Evolutionary conservation across 805 yeast genomes (phyloP).

Genomic region (Starmerella cellae): DNA sequence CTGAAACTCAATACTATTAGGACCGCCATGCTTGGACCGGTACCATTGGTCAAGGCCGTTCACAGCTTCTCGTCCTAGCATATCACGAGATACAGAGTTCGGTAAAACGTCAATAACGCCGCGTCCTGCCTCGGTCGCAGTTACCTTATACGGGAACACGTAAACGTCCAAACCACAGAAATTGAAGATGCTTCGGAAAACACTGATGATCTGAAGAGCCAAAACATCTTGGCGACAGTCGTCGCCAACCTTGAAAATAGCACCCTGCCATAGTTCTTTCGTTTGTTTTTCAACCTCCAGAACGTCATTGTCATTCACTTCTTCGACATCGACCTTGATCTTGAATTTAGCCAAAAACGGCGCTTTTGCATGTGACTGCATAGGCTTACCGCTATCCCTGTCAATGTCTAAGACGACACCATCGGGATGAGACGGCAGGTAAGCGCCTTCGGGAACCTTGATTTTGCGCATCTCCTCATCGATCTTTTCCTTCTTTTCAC

Average conservation of each 20-base stretch:
- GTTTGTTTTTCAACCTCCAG: constrained; percentile 22
- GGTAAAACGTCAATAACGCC: constrained; percentile 98
- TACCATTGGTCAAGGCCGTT: constrained; percentile 91
- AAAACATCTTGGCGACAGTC: constrained; percentile 96
- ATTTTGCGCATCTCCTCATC: constrained; percentile 89
- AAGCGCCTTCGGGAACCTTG: constrained; percentile 64
- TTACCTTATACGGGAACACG: constrained; percentile 87
- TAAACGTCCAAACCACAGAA: constrained; percentile 77
- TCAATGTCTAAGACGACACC: constrained; percentile 88
- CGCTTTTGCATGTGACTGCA: constrained; percentile 97
- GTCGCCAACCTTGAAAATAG: constrained; percentile 97
- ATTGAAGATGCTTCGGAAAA: constrained; percentile 83
- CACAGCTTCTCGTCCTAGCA: constrained; percentile 98
- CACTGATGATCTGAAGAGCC: constrained; percentile 80
- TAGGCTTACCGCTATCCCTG: constrained; percentile 80
- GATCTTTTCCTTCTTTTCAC: constrained; percentile 89
- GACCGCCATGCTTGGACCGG: constrained; percentile 88
- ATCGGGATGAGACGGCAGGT: constrained; percentile 91
- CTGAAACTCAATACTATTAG: constrained; percentile 76
- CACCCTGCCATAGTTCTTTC: constrained; percentile 74
- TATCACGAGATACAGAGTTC: constrained; percentile 87
- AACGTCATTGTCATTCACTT: constrained; percentile 16
- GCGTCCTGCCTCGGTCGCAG: constrained; percentile 98
- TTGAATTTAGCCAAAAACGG: constrained; percentile 95
- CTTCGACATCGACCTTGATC: constrained; percentile 41